Evolutionary conservation across 306 rosid species (phyloP), one percentile per base, ranked within the genome.

Genomic region (Cicer judaicum): DNA sequence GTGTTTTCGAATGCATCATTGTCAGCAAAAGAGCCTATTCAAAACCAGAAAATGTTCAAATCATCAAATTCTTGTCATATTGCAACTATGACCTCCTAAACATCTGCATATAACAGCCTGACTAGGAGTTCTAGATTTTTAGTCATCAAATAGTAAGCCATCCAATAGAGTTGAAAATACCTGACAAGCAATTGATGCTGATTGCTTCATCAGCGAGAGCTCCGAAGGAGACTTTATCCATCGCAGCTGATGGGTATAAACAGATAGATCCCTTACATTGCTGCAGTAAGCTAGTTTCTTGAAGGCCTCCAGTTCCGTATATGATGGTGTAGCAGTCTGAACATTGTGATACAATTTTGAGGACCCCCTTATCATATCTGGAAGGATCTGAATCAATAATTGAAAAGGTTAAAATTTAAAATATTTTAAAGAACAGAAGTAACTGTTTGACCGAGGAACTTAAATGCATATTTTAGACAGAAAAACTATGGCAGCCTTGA

Each of bases 141-240:
- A 65, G 11, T 59, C 71, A 19, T 39, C 15, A 18, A 69, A 65
- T 29, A 44, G 55, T 75, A 62, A 63, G 18, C 70, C 47, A 42
- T 16, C 50, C 57, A 46, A 56, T 63, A 47, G 73, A 60, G 64
- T 59, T 66, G 61, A 44, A 78, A 80, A 78, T 84, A 94, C 99
- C 94, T 91, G 97, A 85, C 99, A 87, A 79, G 95, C 95, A 85
- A 92, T 83, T 56, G 99, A 85, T 57, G 97, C 99, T 62, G 96
- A 85, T 77, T 90, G 96, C 83, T 84, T 94, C 96, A 94, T 90
- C 74, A 94, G 84, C 82, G 78, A 86, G 65, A 90, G 78, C 89
- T 94, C 96, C 73, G 99, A 92, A n/a, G 89, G 85, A 39, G 99
- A 94, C 80, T 94, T 94, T 84, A 81, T 84, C 89, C 86, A 84